Base-by-base conservation (phyloP, 441 rosid species). In the Mallotus japonicus region DNA sequence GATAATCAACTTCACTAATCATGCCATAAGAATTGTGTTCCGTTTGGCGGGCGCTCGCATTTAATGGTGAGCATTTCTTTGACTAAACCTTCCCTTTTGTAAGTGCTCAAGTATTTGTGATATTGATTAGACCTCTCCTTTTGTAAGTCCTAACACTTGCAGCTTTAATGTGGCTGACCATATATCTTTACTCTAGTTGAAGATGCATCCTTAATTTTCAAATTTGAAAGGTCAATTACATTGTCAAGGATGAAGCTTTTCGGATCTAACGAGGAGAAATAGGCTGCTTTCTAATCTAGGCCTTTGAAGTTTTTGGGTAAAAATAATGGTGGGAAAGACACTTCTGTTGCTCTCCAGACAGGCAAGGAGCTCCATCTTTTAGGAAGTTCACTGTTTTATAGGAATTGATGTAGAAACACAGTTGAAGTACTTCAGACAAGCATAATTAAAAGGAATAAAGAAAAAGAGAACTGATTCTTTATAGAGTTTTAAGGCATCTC, bases 31-130 rank as follows among this genome's bases (percentile, higher is more conserved):
- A 58, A 69, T 63, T 22, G 24, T 59, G 46, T 6, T 62, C 12
- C 42, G 20, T 64, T 60, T 46, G 87, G 85, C 57, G 91, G 86
- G 58, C 92, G 92, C 63, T 63, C 89, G 86, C 90, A 87, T 77
- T 77, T 85, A 68, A 85, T 89, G 99, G 99, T 91, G 83, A 78
- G 92, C 28, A 24, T 24, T 24, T 2, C 2, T 71, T 32, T 69
- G 28, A 68, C 55, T 20, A 22, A 44, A 61, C 59, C 8, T 60
- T 22, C 70, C n/a, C 1, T 53, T 3, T 40, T 60, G 66, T 64
- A 62, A 37, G 58, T 58, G 49, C 46, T 50, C 34, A 51, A 54
- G 16, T n/a, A 60, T 67, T 34, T 17, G 37, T 42, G 24, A 22
- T 50, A 58, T 28, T 3, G 24, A 28, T 28, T 28, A 28, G 32